These are phyloP conservation scores for Pseudogymnoascus sp. DNA, from an alignment of 2,329 filamentous ascomycete genomes.

Conservation along the genomic window DNA sequence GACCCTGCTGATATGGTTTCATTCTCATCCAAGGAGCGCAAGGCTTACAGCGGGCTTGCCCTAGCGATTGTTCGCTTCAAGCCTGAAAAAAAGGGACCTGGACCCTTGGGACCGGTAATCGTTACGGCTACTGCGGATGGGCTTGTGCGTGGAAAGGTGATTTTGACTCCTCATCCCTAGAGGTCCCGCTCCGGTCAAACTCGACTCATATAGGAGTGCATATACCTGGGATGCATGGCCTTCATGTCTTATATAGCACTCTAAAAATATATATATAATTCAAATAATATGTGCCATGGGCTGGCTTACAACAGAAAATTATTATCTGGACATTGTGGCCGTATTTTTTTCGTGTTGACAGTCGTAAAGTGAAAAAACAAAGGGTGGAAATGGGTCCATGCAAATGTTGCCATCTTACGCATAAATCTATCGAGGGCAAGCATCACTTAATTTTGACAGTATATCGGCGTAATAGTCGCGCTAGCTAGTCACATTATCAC, in stretches of 20 bases:
- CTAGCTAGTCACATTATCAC: neutral
- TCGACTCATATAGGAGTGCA: neutral
- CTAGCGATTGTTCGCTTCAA: constrained; percentile 32
- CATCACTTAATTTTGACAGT: neutral
- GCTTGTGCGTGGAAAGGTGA: constrained; percentile 15
- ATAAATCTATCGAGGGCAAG: neutral
- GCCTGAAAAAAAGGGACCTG: constrained; percentile 13
- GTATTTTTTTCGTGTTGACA: too few species aligned
- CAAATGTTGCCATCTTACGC: neutral
- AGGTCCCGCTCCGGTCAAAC: too few species aligned
- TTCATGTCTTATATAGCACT: neutral
- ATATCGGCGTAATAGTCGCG: too few species aligned
- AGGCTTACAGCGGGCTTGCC: constrained; percentile 35
- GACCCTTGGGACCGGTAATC: constrained; percentile 20
- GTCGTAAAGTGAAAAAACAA: neutral
- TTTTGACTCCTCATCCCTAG: neutral
- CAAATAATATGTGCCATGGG: neutral
- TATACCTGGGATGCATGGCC: neutral
- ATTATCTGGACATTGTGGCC: too few species aligned
- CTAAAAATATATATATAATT: neutral
- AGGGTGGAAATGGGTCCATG: neutral
- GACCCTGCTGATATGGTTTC: constrained; percentile 37
- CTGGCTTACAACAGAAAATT: neutral
- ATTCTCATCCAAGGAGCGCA: constrained; percentile 33
- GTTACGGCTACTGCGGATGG: constrained; percentile 20